A percentile compares a stretch with the other conserved stretches of the same genome.
Conservation (phyloP, 2,329 filamentous ascomycete species). For the Penicillium sumatraense region DNA sequence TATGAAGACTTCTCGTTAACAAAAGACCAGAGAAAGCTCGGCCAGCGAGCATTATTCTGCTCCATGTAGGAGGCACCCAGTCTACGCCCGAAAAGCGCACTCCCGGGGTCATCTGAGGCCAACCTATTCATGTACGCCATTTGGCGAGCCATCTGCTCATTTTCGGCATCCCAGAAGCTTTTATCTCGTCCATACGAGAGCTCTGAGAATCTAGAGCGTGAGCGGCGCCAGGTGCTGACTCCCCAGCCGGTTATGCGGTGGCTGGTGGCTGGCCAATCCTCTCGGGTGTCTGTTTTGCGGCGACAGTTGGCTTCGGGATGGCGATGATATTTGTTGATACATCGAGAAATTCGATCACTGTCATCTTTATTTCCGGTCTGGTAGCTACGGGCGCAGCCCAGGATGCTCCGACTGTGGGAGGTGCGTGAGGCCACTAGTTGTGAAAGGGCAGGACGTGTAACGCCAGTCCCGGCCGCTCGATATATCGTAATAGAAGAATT, state of each 20-base stretch:
- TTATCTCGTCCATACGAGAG: slow-evolving; percentile 10
- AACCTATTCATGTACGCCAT: slow-evolving; percentile 42
- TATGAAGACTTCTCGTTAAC: slow-evolving; percentile 13
- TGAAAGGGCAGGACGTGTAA: slow-evolving; percentile 12
- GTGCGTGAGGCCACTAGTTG: slow-evolving; percentile 10
- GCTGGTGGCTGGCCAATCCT: slow-evolving; percentile 7
- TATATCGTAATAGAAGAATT: slow-evolving; percentile 18
- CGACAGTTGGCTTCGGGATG: slow-evolving; percentile 11
- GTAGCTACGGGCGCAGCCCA: slow-evolving; percentile 15
- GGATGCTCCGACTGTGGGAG: slow-evolving; percentile 12
- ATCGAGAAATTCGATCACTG: slow-evolving; percentile 11
- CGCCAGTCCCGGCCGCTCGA: slow-evolving; percentile 10
- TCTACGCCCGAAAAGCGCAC: slow-evolving; percentile 45
- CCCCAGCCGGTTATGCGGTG: slow-evolving; percentile 6
- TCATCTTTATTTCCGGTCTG: slow-evolving; percentile 9
- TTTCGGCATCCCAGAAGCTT: slow-evolving; percentile 28
- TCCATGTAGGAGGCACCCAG: slow-evolving; percentile 26
- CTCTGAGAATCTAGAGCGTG: slow-evolving; percentile 15
- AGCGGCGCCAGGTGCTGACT: slow-evolving; percentile 4
- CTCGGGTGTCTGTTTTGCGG: slow-evolving; percentile 6
- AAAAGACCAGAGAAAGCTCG: slow-evolving; percentile 37
- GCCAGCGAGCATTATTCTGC: slow-evolving; percentile 31
- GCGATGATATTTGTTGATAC: slow-evolving; percentile 13
- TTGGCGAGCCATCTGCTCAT: slow-evolving; percentile 30
- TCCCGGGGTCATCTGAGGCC: slow-evolving; percentile 45